These are phyloP conservation scores for Tricholoma flavovirens DNA, from an alignment of 768 basidiomycete genomes.

Conservation along the genomic window DNA sequence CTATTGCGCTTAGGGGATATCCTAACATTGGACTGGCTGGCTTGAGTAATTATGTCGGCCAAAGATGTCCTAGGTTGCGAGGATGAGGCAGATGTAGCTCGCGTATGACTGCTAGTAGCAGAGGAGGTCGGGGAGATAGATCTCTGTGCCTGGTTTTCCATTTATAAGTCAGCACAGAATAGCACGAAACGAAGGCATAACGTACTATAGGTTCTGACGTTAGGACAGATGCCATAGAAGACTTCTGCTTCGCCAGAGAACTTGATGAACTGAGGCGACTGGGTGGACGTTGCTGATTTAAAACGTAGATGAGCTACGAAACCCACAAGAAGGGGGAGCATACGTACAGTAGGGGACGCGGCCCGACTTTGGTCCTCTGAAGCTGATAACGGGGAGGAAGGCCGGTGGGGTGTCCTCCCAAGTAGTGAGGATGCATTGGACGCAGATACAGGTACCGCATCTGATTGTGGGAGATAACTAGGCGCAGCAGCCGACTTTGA, in stretches of 20 bases:
- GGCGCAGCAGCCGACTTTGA: not conserved
- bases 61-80: constrained; percentile 3
- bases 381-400: not conserved
- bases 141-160: not conserved
- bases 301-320: not conserved
- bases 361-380: not conserved
- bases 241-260: not conserved
- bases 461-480: not conserved
- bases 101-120: not conserved
- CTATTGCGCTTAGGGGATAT: not conserved
- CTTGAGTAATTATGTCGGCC: constrained; percentile 10
- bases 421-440: not conserved
- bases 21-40: constrained; percentile 8
- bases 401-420: not conserved
- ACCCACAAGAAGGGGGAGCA: not conserved
- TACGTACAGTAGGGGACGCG: not conserved
- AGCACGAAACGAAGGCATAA: not conserved
- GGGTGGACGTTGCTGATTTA: not conserved
- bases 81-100: not conserved
- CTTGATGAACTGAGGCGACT: not conserved
- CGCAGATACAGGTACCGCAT: not conserved
- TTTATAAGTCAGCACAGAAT: not conserved
- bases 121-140: not conserved
- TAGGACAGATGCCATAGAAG: not conserved
- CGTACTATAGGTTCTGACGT: not conserved